A percentile compares a stretch with the other conserved stretches of the same genome.
Conservation (phyloP, 2,329 filamentous ascomycete species). For the Cladophialophora exuberans region DNA sequence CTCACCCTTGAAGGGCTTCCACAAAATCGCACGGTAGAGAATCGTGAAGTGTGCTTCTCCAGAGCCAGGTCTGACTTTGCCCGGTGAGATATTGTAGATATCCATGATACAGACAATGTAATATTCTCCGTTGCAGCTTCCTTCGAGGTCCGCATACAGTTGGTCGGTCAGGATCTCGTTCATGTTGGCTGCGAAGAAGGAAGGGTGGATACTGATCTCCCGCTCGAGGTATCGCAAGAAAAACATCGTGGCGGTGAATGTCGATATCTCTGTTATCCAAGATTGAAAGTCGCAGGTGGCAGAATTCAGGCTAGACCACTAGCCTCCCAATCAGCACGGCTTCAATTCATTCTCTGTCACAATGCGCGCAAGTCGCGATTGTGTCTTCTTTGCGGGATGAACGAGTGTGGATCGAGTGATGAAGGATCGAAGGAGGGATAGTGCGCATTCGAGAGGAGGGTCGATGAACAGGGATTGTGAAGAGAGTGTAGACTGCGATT, state of each 20-base stretch:
- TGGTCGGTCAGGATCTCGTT: conserved; percentile 87
- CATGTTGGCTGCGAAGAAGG: conserved; percentile 94
- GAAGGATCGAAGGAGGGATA: neutral
- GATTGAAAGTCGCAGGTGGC: neutral
- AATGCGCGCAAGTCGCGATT: neutral
- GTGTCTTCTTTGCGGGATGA: neutral
- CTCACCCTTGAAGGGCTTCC: conserved; percentile 97
- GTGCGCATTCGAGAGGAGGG: neutral
- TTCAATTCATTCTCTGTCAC: conserved; percentile 15
- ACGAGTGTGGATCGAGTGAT: neutral
- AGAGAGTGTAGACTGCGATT: too few species aligned
- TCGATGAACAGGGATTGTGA: too few species aligned
- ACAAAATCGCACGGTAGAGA: conserved; percentile 92
- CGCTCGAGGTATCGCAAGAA: conserved; percentile 98
- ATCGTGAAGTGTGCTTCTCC: conserved; percentile 94
- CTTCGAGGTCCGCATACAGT: conserved; percentile 90
- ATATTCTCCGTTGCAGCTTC: conserved; percentile 91
- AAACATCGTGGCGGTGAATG: conserved; percentile 67
- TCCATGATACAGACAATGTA: conserved; percentile 99
- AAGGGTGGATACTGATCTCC: conserved; percentile 91
- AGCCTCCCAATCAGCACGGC: conserved; percentile 1
- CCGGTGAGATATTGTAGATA: conserved; percentile 91
- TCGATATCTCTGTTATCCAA: neutral
- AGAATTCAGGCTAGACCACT: neutral
- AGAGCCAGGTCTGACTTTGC: conserved; percentile 86